Base-by-base conservation (phyloP, 2,329 filamentous ascomycete genomes). In the Venturiaceae sp. region DNA sequence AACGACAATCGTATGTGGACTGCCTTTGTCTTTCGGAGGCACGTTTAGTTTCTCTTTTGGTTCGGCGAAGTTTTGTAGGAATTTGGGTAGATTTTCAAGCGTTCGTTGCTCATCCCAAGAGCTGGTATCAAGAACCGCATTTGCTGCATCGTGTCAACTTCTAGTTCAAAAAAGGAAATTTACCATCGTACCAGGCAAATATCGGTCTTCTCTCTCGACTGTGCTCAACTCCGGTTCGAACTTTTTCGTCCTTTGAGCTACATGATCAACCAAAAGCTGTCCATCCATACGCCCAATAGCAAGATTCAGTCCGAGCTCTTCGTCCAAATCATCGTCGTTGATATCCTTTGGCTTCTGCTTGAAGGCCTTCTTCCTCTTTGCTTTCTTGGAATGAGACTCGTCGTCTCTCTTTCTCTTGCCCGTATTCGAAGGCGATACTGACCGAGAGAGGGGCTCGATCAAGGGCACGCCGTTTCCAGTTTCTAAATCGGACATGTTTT, bases 231-330 rank as follows among this genome's bases (percentile, higher is more conserved):
- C 87, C 30, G 82, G 83, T 57, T 90, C 88, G 67, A 92, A 95
- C 26, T 87, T 81, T 63, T 81, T 83, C 57, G 89, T 86, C 68
- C 88, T 83, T 68, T 94, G 86, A 6, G 88, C 88, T 62, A 96
- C 78, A 70, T 96, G 85, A 70, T 96, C 92, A 1, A 92, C 89
- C 52, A 96, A 76, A 44, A 96, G 78, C 63, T 86, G 83, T 61
- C 83, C 86, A 71, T 96, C 90, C 86, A 96, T 92, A 61, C 84
- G 83, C 47, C 84, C 83, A 69, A 96, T 88, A 3, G 88, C 83
- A 63, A 83, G 84, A 73, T 96, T 95, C 64, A 96, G 76, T 6
- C 87, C 72, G 36, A 72, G 63, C 64, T 74, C 69, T 61, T 71
- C 67, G 61, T 79, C 75, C 59, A 79, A 60, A 21, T 76, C 72